These are phyloP conservation scores for Mucor sp. DNA, from an alignment of 371 early-diverging fungal genomes.

Conservation along the genomic window DNA sequence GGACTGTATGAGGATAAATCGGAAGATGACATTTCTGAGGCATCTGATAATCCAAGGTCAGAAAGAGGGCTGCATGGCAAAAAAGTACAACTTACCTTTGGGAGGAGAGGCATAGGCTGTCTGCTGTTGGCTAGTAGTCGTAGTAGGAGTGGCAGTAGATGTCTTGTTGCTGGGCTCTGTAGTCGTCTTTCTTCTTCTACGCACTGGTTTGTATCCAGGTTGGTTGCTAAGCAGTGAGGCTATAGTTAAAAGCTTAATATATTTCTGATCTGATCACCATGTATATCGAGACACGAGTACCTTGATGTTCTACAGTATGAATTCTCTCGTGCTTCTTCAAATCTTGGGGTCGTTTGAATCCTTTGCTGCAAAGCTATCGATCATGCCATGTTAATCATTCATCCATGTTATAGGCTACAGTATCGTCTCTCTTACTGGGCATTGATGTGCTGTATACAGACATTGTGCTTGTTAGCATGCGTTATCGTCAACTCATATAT, in stretches of 20 bases:
- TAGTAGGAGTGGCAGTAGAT: too few relatives aligned
- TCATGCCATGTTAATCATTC: background rate
- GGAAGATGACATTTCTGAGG: constrained; percentile 2
- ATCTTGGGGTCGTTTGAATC: constrained; percentile 94
- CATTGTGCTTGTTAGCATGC: background rate
- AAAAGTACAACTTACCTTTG: constrained; percentile 3
- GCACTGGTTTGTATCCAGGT: constrained; percentile 37
- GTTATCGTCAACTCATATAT: too few relatives aligned
- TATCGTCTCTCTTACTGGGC: constrained; percentile 20
- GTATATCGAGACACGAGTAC: background rate
- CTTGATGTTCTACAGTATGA: constrained; percentile 67
- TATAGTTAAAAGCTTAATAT: constrained; percentile 7
- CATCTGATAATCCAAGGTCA: background rate
- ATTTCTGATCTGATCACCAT: background rate
- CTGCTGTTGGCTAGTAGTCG: background rate
- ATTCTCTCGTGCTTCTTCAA: constrained; percentile 91
- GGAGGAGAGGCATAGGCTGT: background rate
- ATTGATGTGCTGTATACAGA: constrained; percentile 21
- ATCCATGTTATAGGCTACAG: background rate
- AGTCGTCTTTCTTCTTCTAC: constrained; percentile 32
- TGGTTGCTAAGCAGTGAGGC: constrained; percentile 43
- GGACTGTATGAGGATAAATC: constrained; percentile 22
- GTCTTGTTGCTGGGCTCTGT: background rate
- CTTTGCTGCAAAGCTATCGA: constrained; percentile 71
- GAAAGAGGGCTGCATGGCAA: background rate